These are phyloP conservation scores for Neonectria hederae DNA, from an alignment of 2,329 filamentous ascomycete species.

Conservation along the genomic window DNA sequence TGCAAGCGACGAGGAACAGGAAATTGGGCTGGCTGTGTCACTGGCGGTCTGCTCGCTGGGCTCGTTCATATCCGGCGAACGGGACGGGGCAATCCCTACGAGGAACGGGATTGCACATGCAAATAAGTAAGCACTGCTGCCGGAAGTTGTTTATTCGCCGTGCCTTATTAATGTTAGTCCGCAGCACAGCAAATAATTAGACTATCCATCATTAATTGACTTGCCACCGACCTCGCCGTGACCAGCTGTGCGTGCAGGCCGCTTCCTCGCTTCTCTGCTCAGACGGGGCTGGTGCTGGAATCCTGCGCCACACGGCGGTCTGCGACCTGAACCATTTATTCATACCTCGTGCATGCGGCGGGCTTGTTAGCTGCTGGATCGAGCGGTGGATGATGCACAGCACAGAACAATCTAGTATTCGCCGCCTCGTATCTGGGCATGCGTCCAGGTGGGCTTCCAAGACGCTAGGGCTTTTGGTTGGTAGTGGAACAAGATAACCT, in stretches of 20 bases:
- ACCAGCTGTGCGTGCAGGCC: no score
- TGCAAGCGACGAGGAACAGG: conserved; percentile 14
- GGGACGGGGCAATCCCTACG: conserved; percentile 14
- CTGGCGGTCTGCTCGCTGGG: background rate
- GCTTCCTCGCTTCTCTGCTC: background rate
- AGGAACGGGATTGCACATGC: conserved; percentile 2
- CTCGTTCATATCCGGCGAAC: conserved; percentile 11
- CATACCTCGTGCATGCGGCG: background rate
- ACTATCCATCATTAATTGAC: background rate
- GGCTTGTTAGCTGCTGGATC: background rate
- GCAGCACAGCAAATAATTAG: conserved; percentile 8
- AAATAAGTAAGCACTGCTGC: background rate
- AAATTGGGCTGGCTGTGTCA: conserved; percentile 3
- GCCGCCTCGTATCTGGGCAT: background rate
- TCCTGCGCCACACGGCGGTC: background rate
- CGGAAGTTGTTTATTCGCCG: conserved; percentile 1
- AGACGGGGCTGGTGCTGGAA: background rate
- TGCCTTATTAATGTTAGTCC: conserved; percentile 2
- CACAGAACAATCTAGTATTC: background rate
- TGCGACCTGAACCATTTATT: background rate
- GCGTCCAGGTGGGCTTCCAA: background rate
- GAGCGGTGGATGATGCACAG: background rate
- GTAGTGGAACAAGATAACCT: background rate
- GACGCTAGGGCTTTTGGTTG: background rate
- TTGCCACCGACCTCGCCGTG: no score